Base-by-base conservation (phyloP, 306 rosid genomes). In the Corylus avellana region DNA sequence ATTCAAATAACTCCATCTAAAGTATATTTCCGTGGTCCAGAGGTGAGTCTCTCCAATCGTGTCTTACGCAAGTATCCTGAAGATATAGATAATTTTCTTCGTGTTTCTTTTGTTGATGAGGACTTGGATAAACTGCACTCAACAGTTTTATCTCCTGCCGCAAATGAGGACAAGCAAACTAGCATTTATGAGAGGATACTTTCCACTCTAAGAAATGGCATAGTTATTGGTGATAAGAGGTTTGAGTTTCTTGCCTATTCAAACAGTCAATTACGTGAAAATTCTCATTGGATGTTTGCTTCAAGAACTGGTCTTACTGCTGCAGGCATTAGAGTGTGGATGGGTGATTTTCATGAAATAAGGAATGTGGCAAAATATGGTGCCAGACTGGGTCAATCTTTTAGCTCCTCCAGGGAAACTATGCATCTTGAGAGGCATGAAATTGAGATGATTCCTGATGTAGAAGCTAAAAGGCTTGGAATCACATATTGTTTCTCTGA, bases 231-330 rank as follows among this genome's bases (percentile, higher is more conserved):
- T 46, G 87, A 79, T 4, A 94, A 87, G 86, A 92, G 82, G 79
- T 94, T 92, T 76, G 93, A 92, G 53, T 92, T 92, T 88, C 93
- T 94, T 5, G 98, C 97, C 47, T 92, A 86, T 79, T 94, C 98
- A 5, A 82, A 93, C 7, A 92, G 97, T 88, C 97, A 92, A 47
- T 73, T 92, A 76, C 80, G 92, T 29, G 97, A 94, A 4, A 89
- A 81, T 79, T 91, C 98, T 42, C 13, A 75, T 32, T 94, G 98
- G 98, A 94, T 94, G 98, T 94, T 94, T 90, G 94, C 98, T 87
- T 78, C 94, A 9, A 68, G 75, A 12, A 9, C 39, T 64, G 88
- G 82, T 50, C 25, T 66, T 22, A 83, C 86, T 75, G 93, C 94
- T n/a, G 70, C 77, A 20, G 10, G 0, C 46, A 94, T 94, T 73